A percentile compares a stretch with the other conserved stretches of the same genome.
Evolutionary conservation across 805 yeast species (phyloP).

Genomic region (Candida railenensis): DNA sequence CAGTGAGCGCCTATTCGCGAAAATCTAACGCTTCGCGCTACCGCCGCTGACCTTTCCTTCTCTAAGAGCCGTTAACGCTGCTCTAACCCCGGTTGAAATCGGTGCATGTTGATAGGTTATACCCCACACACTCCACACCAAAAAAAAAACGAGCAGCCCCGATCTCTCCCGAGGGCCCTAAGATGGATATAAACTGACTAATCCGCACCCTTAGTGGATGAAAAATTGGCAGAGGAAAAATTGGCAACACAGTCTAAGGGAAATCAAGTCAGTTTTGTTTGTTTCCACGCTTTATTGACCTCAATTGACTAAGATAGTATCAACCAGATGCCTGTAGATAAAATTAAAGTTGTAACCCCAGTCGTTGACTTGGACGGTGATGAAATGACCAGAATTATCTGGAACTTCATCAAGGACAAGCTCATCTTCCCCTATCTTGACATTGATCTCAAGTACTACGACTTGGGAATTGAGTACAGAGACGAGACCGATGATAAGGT

Average conservation of each 20-base stretch:
- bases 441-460: constrained; percentile 88
- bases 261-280: too few relatives aligned
- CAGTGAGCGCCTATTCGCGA: too few relatives aligned
- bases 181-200: not conserved
- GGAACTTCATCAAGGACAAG: constrained; percentile 86
- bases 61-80: too few relatives aligned
- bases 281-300: too few relatives aligned
- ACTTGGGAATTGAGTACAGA: constrained; percentile 81
- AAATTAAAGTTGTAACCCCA: constrained; percentile 81
- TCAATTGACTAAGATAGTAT: too few relatives aligned
- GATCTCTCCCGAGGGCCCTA: not conserved
- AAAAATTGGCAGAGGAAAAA: too few relatives aligned
- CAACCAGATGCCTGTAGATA: constrained; percentile 24
- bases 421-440: constrained; percentile 83
- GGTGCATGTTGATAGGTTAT: not conserved
- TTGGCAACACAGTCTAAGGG: too few relatives aligned
- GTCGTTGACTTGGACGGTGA: constrained; percentile 98
- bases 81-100: not conserved
- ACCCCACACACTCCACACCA: not conserved
- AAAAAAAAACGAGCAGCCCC: not conserved
- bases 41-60: too few relatives aligned
- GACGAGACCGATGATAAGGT: constrained; percentile 87
- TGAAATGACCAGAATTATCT: constrained; percentile 95
- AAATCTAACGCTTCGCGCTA: not conserved
- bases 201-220: not conserved